Base-by-base conservation (phyloP, 2,329 filamentous ascomycete species). In the Penicillium sp. region DNA sequence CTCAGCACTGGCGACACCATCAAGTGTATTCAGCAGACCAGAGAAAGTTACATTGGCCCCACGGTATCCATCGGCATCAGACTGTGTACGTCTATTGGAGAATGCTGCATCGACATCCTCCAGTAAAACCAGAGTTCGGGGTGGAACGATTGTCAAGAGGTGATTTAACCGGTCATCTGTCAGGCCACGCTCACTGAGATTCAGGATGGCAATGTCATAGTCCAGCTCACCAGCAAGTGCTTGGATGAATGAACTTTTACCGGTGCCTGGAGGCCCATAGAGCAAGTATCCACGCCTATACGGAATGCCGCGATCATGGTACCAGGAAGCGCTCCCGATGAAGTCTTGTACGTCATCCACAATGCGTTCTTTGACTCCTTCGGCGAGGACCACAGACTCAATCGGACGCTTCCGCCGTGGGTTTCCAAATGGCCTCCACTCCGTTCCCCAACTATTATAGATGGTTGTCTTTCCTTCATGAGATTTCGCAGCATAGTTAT, bases 241-340 rank as follows among this genome's bases (percentile, higher is more conserved):
- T 73, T 97, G 92, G 59, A 99, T 97, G 65, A 99, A 97, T 0
- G 91, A 96, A 56, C 89, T 97, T 78, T 96, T 97, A 31, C 91
- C 95, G 37, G 89, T 96, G 0, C 92, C 92, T 0, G 92, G 92
- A 3, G 92, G 92, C 0, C 92, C 92, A 66, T 94, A 91, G 0
- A 97, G 82, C 7, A 97, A 81, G 68, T 97, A 97, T 0, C 92
- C 93, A 52, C 92, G 81, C 16, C 92, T 85, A 67, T 97, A 97
- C 0, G 93, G 93, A 60, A 97, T 96, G 2, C 92, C 93, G n/a
- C 93, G 87, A 66, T 96, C 91, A 46, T 92, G 85, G 68, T 97
- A 97, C 92, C 93, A 97, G 60, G 88, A 85, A 54, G 90, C 85
- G 33, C 89, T 87, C 1, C 79, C 78, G 48, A 96, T 79, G 66